A percentile compares a stretch with the other conserved stretches of the same genome.
Evolutionary conservation across 148 eudicot species (phyloP).

Genomic region (Beta vulgaris): DNA sequence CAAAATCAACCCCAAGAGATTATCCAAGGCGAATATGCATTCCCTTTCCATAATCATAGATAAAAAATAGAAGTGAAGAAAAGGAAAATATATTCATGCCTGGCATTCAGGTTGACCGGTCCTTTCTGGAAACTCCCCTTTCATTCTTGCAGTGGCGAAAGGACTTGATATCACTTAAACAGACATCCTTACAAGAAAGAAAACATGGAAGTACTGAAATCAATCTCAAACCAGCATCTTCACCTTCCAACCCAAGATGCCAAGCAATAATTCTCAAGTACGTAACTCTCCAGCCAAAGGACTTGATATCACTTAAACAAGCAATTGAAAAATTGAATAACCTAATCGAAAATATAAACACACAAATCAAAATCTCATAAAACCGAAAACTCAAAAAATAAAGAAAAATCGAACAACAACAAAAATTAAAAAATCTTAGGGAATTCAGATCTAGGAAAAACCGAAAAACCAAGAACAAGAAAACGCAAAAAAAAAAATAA

Average conservation of each 20-base stretch:
- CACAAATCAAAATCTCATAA: no score
- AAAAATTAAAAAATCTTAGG: no score
- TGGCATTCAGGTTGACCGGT: constrained; percentile 94
- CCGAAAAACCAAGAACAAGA: no score
- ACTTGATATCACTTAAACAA: not conserved
- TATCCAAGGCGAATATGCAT: not conserved
- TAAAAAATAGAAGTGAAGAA: not conserved
- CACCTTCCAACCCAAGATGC: constrained; percentile 11
- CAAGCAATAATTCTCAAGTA: not conserved
- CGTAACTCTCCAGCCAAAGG: no score
- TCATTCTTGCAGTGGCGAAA: constrained; percentile 85
- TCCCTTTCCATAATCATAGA: not conserved
- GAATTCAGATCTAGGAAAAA: no score
- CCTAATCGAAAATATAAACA: no score
- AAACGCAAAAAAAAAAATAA: no score
- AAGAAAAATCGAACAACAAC: no score
- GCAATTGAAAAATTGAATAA: no score
- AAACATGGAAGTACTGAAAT: constrained; percentile 1
- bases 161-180: constrained; percentile 53
- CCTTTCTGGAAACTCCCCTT: constrained; percentile 95
- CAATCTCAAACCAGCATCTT: not conserved
- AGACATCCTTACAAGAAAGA: constrained; percentile 16
- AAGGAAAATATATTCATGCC: constrained; percentile 43
- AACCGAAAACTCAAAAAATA: no score
- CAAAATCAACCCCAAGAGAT: not conserved